Evolutionary conservation across 2,329 filamentous ascomycete species (phyloP).

Genomic region (Aspergillus pseudoviridinutans): DNA sequence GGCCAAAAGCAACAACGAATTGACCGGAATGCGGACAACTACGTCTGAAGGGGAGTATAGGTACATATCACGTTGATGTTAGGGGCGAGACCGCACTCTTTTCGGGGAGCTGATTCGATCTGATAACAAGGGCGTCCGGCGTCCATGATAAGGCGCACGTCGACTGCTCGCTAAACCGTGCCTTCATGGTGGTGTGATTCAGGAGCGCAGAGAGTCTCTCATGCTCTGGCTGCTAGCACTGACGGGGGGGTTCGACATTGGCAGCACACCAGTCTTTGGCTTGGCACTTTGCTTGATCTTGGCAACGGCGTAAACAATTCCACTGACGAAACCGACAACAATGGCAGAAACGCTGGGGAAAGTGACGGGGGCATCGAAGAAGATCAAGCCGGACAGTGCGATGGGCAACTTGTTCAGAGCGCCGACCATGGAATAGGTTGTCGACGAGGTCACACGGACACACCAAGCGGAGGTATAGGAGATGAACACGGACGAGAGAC

Average conservation of each 20-base stretch:
- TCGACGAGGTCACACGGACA: constrained; percentile 93
- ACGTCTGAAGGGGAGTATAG: neutral
- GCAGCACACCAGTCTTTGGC: constrained; percentile 64
- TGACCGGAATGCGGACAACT: neutral
- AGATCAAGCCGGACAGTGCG: constrained; percentile 84
- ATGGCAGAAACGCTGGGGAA: constrained; percentile 91
- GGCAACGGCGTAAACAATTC: constrained; percentile 82
- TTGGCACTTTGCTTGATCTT: constrained; percentile 75
- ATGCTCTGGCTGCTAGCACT: constrained; percentile 90
- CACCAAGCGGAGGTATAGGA: constrained; percentile 99
- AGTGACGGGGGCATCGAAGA: constrained; percentile 92
- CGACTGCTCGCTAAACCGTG: neutral
- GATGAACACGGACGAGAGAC: constrained; percentile 90
- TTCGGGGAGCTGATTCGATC: neutral
- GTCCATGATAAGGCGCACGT: neutral
- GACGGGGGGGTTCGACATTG: constrained; percentile 64
- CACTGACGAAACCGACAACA: constrained; percentile 82
- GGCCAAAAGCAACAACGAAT: neutral
- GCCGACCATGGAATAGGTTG: constrained; percentile 98
- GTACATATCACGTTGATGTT: neutral
- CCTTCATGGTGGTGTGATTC: constrained; percentile 12
- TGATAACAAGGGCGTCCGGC: neutral
- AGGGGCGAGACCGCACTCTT: neutral
- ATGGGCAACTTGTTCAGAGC: constrained; percentile 97
- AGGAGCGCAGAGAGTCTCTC: constrained; percentile 76